Evolutionary conservation across 345 rosid genomes (phyloP), one percentile per base, ranked within the genome.

Genomic region (Aquilaria sinensis): DNA sequence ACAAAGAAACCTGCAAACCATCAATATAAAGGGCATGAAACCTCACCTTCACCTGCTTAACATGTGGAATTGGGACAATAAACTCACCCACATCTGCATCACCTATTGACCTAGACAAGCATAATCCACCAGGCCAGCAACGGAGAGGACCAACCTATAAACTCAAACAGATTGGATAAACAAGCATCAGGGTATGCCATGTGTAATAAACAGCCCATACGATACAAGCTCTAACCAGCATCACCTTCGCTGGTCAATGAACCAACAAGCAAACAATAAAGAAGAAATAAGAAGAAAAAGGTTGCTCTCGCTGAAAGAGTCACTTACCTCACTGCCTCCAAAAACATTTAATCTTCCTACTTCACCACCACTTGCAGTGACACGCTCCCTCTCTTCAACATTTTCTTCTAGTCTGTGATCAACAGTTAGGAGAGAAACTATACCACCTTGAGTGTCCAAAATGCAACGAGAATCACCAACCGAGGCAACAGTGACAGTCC

Each of bases 331-430:
- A 78, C 89, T 95, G 66, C 96, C 96, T 53, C 99, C 99, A 53
- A 84, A 95, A 70, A 89, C 77, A 71, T 95, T 95, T 62, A 95
- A 92, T 72, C 99, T 85, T 73, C 99, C 99, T 16, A 95, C 99
- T 84, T 95, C 97, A 67, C 99, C 99, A 13, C 99, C 99, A 73
- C 99, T 95, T 58, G 99, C 99, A 76, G 97, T 95, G 69, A 95
- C 90, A 56, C 99, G 97, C 76, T 91, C 97, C 74, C 99, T 83
- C 82, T 95, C 99, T 80, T 89, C 97, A 15, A 37, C 96, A 78
- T 95, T 95, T 77, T 95, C 99, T 76, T 95, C 99, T 15, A 95
- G 81, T 78, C 99, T 84, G 69, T 95, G 99, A 77, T 95, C 99
- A 47, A 91, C 99, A 5, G 99, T 95, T 77, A 95, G 77, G 3